Base-by-base conservation (phyloP, 2,329 filamentous ascomycete genomes). In the Colletotrichum melonis region DNA sequence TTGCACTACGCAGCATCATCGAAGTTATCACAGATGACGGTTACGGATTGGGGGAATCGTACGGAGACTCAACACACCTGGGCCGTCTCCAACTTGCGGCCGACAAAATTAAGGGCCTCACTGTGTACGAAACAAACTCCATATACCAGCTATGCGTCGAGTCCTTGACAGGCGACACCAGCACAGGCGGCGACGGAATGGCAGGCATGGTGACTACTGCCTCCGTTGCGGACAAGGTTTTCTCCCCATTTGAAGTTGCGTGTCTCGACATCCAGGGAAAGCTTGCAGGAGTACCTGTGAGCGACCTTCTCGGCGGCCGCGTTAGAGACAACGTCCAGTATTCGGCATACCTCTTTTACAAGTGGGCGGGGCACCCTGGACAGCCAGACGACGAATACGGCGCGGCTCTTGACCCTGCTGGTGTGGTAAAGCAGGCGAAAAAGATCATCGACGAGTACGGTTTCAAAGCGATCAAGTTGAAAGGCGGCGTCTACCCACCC, bases 101-200 rank as follows among this genome's bases (percentile, higher is more conserved):
- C 5, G 71, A 78, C 4, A 72, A 72, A 5, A 77, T 83, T 66
- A 73, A 69, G 26, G 8, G 78, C 0, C 65, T 80, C 5, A 75
- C 81, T 2, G 75, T 82, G 0, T 80, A 81, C 49, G 94, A 94
- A 81, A 96, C 94, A 1, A 97, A 96, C 79, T 92, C 95, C 77
- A 89, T 96, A 76, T 96, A 95, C 82, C 92, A 94, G 75, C 93
- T 91, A 4, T 97, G 97, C 79, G 88, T 95, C 83, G 92, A 95
- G 67, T 93, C 93, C 0, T 79, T 85, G 0, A 92, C 92, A 1
- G 72, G 74, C 24, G 68, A 72, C 63, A 70, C 67, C 30, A 68
- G 67, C 2, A 91, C 88, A 58, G 94, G 74, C 14, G 94, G 64
- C 52, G 90, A 92, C 77, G 94, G 93, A 68, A 83, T 95, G 57